These are phyloP conservation scores for Colletotrichum destructivum DNA, from an alignment of 2,329 filamentous ascomycete species.

Conservation along the genomic window DNA sequence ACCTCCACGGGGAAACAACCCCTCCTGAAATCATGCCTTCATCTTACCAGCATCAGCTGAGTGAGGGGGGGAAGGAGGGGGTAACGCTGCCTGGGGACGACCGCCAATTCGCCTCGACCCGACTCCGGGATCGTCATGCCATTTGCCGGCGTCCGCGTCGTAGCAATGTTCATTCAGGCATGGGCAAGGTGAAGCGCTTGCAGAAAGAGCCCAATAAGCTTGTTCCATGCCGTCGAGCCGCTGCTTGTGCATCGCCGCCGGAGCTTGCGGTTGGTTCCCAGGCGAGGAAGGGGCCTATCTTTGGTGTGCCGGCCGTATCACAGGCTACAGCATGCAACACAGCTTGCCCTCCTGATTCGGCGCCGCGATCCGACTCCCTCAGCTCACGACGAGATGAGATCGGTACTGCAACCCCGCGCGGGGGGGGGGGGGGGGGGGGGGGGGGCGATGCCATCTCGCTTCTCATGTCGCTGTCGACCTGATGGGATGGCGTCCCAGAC, in stretches of 20 bases:
- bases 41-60: constrained; percentile 40
- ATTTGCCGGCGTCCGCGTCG: constrained; percentile 23
- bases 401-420: constrained; percentile 11
- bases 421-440: constrained; percentile 22
- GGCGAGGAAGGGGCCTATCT: constrained; percentile 15
- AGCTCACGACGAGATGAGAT: constrained; percentile 36
- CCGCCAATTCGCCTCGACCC: constrained; percentile 18
- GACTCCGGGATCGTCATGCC: constrained; percentile 29
- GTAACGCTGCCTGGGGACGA: no score
- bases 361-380: constrained; percentile 32
- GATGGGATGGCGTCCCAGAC: background rate
- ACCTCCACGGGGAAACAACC: constrained; percentile 23
- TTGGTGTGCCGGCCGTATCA: constrained; percentile 30
- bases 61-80: background rate
- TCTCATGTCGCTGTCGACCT: background rate
- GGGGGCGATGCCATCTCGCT: background rate
- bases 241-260: constrained; percentile 21
- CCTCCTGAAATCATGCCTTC: constrained; percentile 22
- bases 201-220: constrained; percentile 30
- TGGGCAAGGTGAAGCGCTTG: constrained; percentile 36
- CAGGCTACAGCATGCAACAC: constrained; percentile 29
- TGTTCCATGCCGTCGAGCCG: constrained; percentile 9
- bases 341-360: constrained; percentile 25
- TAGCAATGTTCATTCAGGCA: constrained; percentile 3
- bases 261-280: constrained; percentile 31